phyloP scores from a whole-genome alignment of 78 protist genomes.

The Dictyostelium capitatum region DNA sequence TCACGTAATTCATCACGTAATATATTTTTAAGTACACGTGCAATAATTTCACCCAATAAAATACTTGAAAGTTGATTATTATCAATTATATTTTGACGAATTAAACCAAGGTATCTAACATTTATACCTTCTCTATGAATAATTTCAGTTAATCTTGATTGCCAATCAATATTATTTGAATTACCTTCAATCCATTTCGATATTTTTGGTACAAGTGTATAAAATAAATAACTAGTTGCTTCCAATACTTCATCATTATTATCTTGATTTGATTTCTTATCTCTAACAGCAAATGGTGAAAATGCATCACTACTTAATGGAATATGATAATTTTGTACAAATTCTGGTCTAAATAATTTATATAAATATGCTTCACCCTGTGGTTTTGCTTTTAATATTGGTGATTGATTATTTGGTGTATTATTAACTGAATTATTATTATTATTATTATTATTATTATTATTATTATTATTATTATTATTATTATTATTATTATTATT shows the following conservation, averaged over 20 bases:
- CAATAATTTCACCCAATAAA: conserved; percentile 61
- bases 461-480: conserved; percentile 5
- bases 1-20: conserved; percentile 54
- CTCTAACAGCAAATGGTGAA: conserved; percentile 65
- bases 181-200: conserved; percentile 63
- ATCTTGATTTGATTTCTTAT: neutral
- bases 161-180: conserved; percentile 18
- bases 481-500: conserved; percentile 5
- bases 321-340: conserved; percentile 72
- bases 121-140: conserved; percentile 85
- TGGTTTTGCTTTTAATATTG: neutral
- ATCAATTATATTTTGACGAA: conserved; percentile 33
- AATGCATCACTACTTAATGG: conserved; percentile 79
- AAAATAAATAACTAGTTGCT: conserved; percentile 56
- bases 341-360: conserved; percentile 82
- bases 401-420: neutral
- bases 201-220: conserved; percentile 17
- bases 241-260: conserved; percentile 46
- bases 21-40: conserved; percentile 64
- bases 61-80: conserved; percentile 10
- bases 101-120: conserved; percentile 67
- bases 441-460: conserved; percentile 5
- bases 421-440: neutral
- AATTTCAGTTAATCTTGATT: conserved; percentile 63
- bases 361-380: conserved; percentile 50